Evolutionary conservation across 306 rosid species (phyloP).

Genomic region (Glycine soja): DNA sequence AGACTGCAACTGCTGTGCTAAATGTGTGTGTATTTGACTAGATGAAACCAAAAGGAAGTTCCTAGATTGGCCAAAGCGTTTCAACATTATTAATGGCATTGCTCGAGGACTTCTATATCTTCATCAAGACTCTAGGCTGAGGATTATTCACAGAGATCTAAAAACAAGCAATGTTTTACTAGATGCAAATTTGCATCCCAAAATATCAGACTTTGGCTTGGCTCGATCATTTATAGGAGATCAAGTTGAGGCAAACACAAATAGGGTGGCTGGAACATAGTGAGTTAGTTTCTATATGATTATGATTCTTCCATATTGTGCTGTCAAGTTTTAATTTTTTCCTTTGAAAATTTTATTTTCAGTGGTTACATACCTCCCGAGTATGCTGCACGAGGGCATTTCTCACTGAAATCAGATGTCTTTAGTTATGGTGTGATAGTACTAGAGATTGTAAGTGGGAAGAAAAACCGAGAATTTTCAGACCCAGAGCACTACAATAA

Average conservation of each 20-base stretch:
- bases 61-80: background rate
- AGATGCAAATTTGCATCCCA: conserved; percentile 12
- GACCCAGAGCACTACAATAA: no score
- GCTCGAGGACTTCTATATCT: conserved; percentile 40
- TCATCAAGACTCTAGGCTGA: conserved; percentile 37
- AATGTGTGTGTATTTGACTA: background rate
- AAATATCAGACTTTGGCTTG: conserved; percentile 40
- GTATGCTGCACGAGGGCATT: no score
- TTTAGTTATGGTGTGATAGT: no score
- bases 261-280: conserved; percentile 33
- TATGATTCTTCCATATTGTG: background rate
- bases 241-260: conserved; percentile 26
- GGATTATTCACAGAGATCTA: conserved; percentile 36
- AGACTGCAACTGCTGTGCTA: background rate
- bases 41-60: background rate
- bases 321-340: no score
- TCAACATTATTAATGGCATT: conserved; percentile 29
- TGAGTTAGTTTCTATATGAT: background rate
- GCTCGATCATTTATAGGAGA: background rate
- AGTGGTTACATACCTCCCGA: no score
- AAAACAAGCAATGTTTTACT: conserved; percentile 28
- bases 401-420: no score
- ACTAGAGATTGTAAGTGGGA: no score
- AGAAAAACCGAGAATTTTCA: no score
- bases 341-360: background rate